A percentile compares a stretch with the other conserved stretches of the same genome.
Evolutionary conservation across 257 asterid species (phyloP).

Genomic region (Petrea volubilis): DNA sequence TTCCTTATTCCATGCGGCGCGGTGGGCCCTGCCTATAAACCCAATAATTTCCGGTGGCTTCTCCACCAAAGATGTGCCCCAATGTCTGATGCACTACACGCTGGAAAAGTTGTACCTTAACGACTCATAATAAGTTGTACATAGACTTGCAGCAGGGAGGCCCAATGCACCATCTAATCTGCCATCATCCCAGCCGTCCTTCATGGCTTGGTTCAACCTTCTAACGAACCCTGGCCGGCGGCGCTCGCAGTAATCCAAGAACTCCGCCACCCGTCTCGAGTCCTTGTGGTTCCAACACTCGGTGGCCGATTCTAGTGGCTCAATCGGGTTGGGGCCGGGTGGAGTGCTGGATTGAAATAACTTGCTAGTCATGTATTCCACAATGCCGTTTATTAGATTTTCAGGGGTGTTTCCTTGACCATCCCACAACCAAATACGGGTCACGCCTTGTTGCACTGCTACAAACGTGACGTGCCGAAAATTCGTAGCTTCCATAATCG

Average conservation of each 20-base stretch:
- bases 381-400: slow-evolving; percentile 51
- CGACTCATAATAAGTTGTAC: slow-evolving; percentile 29
- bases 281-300: slow-evolving; percentile 39
- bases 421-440: slow-evolving; percentile 62
- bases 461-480: slow-evolving; percentile 28
- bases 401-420: slow-evolving; percentile 42
- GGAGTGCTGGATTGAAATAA: background rate
- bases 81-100: slow-evolving; percentile 19
- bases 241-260: slow-evolving; percentile 45
- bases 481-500: slow-evolving; percentile 33
- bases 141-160: slow-evolving; percentile 33
- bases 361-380: slow-evolving; percentile 35
- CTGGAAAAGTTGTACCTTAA: slow-evolving; percentile 35
- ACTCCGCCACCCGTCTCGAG: slow-evolving; percentile 35
- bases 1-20: background rate
- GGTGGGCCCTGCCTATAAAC: background rate
- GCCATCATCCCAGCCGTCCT: slow-evolving; percentile 53
- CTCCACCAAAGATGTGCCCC: background rate
- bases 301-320: background rate
- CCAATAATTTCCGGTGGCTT: background rate
- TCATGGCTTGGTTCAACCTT: slow-evolving; percentile 60
- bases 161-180: slow-evolving; percentile 46
- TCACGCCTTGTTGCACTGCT: slow-evolving; percentile 48
- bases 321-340: background rate
- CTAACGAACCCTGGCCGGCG: slow-evolving; percentile 55